phyloP scores from a whole-genome alignment of 202 grass and related monocot species.

The Cymbopogon flexuosus region DNA sequence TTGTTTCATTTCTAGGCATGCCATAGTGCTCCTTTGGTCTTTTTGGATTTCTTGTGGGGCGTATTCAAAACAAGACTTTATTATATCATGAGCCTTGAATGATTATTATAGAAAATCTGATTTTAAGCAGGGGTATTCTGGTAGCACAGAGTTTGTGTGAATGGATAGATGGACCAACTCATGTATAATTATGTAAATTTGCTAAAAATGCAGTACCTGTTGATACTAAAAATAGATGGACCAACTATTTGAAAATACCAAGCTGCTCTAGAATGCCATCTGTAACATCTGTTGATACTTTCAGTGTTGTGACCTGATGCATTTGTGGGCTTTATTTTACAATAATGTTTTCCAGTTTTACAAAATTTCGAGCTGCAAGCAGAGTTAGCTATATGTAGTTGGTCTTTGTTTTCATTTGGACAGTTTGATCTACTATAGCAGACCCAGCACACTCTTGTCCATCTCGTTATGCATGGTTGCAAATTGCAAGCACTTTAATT shows the following conservation, averaged over 20 bases:
- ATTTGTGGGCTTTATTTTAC: slow-evolving; percentile 5
- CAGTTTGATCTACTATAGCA: neutral
- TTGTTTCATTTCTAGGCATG: slow-evolving; percentile 3
- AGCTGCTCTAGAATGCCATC: neutral
- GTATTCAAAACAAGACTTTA: neutral
- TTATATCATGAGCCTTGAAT: slow-evolving; percentile 15
- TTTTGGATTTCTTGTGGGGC: slow-evolving; percentile 7
- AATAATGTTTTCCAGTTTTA: neutral
- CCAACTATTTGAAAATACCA: neutral
- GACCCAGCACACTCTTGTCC: neutral
- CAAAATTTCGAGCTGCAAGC: slow-evolving; percentile 5
- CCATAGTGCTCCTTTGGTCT: neutral
- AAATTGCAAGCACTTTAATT: slow-evolving; percentile 7
- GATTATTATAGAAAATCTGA: neutral
- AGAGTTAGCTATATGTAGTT: slow-evolving; percentile 11
- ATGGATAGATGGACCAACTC: neutral
- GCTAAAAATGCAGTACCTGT: no score
- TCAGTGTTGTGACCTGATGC: slow-evolving; percentile 12
- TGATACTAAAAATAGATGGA: no score
- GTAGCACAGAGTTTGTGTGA: neutral
- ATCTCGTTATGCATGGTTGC: neutral
- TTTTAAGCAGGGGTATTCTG: slow-evolving; percentile 13
- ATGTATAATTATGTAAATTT: no score
- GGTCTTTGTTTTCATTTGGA: slow-evolving; percentile 22
- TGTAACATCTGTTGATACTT: neutral